Base-by-base conservation (phyloP, 2,329 filamentous ascomycete species). In the Fusarium ramigenum region DNA sequence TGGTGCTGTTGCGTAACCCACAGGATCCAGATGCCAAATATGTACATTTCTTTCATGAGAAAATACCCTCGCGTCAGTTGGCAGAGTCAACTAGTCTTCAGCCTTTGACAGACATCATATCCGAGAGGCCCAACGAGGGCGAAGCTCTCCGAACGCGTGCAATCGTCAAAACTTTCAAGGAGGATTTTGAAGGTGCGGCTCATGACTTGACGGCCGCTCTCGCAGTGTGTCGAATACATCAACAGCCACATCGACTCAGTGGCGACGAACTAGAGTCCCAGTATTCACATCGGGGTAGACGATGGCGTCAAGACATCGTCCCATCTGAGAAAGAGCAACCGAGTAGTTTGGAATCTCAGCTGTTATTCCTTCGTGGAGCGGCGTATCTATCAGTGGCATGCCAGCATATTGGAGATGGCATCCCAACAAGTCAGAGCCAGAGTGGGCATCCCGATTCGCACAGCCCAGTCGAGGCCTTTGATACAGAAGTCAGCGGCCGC, bases 1-100 rank as follows among this genome's bases (percentile, higher is more conserved):
- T 92, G 69, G 93, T 97, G 37, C 83, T 96, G 69, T 90, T 93
- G 79, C 87, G 93, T 69, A 91, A 89, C 68, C 86, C 89, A n/a
- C 80, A 86, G 57, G 91, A 95, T 78, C 82, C 86, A 47, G 93
- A 96, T 78, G 94, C 93, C 34, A 93, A 92, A 81, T 96, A 96
- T 79, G 94, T 96, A n/a, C 93, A 96, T 79, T 96, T 96, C 83
- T 97, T 97, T 81, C 93, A 96, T 82, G 93, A 97, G 82, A 96
- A 96, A 87, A 95, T 96, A 32, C 92, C 93, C 3, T 93, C 90
- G 44, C 85, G 92, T 46, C 90, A 92, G 79, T 84, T 96, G 79
- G 92, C 91, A 40, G 89, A 93, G 77, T 91, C 88, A 75, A 95
- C 93, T 14, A 91, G 89, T 70, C 82, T 95, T 63, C 84, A 88